Evolutionary conservation across 257 asterid genomes (phyloP), one percentile per base, ranked within the genome.

Genomic region (Solanum corneliomulleri): DNA sequence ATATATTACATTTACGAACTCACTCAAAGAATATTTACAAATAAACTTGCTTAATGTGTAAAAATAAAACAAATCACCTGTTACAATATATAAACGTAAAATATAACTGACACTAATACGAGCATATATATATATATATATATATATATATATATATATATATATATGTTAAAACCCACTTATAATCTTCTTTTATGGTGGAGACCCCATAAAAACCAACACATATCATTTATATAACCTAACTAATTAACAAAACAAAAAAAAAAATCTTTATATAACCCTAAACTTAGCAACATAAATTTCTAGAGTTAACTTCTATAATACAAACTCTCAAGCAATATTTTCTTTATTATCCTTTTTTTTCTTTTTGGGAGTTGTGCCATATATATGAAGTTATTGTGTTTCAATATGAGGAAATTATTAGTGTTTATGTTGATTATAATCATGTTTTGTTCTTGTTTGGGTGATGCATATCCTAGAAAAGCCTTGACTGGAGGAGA

Each of bases 151-250:
- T n/a, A n/a, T n/a, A n/a, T n/a, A n/a, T n/a, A n/a, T 56, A 58
- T 58, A 29, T 14, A 37, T 68, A 6, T 41, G 2, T 45, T 6
- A 9, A 29, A 81, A 49, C 3, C 89, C 92, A 88, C 93, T 90
- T 85, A 86, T 60, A 25, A 81, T 89, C 88, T 88, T 87, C 91
- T 84, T 86, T 89, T 82, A 82, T 86, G 87, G 89, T 87, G 88
- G 89, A 86, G 80, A 82, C 86, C 87, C 87, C 87, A 89, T 83
- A 71, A 89, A 56, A 85, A 60, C 70, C 25, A 83, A 5, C 35
- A 84, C 1, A 18, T 37, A 60, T 16, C 66, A 44, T 80, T 45
- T 80, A 1, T 80, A 80, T 45, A 18, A 80, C 85, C 69, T 80
- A 80, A 29, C 16, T 25, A 8, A 16, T 31, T 69, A 69, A 68